Evolutionary conservation across 306 rosid genomes (phyloP).

Genomic region (Vigna mungo): DNA sequence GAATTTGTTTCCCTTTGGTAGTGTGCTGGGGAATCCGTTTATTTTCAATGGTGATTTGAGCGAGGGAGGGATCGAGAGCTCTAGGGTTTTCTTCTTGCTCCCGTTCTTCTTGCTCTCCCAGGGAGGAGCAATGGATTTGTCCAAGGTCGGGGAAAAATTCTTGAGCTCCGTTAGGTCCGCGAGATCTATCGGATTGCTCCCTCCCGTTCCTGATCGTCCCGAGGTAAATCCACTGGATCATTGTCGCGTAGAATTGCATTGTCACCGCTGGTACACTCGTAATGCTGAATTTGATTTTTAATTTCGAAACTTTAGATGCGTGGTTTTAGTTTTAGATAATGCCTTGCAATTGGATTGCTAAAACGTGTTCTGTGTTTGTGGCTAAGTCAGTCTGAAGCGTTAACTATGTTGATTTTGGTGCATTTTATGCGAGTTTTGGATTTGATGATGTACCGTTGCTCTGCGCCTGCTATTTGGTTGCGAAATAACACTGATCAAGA

Average conservation of each 20-base stretch:
- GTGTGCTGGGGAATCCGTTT: slow-evolving; percentile 80
- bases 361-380: slow-evolving; percentile 4
- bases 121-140: slow-evolving; percentile 97
- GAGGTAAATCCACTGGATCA: slow-evolving; percentile 62
- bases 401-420: slow-evolving; percentile 29
- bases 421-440: slow-evolving; percentile 19
- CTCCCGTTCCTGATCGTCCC: slow-evolving; percentile 88
- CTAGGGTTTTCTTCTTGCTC: slow-evolving; percentile 82
- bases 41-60: slow-evolving; percentile 83
- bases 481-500: background rate
- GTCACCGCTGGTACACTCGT: background rate
- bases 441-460: slow-evolving; percentile 26
- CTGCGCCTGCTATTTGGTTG: background rate
- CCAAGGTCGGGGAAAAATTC: slow-evolving; percentile 93
- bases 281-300: background rate
- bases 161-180: slow-evolving; percentile 98
- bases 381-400: slow-evolving; percentile 32
- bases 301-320: background rate
- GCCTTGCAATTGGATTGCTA: slow-evolving; percentile 22
- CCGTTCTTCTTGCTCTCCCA: slow-evolving; percentile 88
- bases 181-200: slow-evolving; percentile 91
- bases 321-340: slow-evolving; percentile 40
- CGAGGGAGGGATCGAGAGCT: slow-evolving; percentile 74
- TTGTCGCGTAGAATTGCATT: slow-evolving; percentile 13
- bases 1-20: slow-evolving; percentile 82